These are phyloP conservation scores for Odontarrhena argentea DNA, from an alignment of 345 rosid genomes.

Conservation along the genomic window DNA sequence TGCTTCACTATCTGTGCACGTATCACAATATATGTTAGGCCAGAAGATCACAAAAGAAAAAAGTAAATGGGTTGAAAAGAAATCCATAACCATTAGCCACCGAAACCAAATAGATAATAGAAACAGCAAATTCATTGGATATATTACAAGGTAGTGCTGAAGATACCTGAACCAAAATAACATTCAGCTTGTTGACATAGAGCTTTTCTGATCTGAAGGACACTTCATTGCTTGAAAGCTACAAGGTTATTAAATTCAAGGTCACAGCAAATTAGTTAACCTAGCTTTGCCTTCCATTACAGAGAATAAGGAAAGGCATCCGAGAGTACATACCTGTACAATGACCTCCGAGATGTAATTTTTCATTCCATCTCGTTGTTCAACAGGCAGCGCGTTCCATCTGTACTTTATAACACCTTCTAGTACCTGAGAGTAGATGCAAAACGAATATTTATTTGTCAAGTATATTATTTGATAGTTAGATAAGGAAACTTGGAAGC, in stretches of 20 bases:
- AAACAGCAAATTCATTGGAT: neutral
- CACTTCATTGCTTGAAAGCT: conserved; percentile 91
- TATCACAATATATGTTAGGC: conserved; percentile 26
- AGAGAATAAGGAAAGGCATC: neutral
- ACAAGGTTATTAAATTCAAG: conserved; percentile 9
- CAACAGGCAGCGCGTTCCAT: conserved; percentile 97
- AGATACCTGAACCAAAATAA: conserved; percentile 92
- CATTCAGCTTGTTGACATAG: conserved; percentile 91
- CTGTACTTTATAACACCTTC: conserved; percentile 98
- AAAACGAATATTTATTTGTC: conserved; percentile 17
- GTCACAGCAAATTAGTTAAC: conserved; percentile 11
- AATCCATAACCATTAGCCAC: conserved; percentile 9
- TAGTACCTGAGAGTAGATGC: conserved; percentile 62
- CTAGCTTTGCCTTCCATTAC: neutral
- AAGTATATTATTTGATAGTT: conserved; percentile 9
- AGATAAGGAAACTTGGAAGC: conserved; percentile 9
- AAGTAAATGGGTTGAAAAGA: neutral
- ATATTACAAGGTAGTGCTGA: conserved; percentile 8
- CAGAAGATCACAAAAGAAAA: neutral
- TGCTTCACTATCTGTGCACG: conserved; percentile 87
- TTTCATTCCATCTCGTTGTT: conserved; percentile 99
- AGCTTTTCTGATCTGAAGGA: conserved; percentile 87
- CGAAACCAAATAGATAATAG: conserved; percentile 5
- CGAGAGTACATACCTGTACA: conserved; percentile 67
- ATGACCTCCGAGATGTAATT: conserved; percentile 98